phyloP scores from a whole-genome alignment of 345 rosid species.

The Eucalyptus coolabah region DNA sequence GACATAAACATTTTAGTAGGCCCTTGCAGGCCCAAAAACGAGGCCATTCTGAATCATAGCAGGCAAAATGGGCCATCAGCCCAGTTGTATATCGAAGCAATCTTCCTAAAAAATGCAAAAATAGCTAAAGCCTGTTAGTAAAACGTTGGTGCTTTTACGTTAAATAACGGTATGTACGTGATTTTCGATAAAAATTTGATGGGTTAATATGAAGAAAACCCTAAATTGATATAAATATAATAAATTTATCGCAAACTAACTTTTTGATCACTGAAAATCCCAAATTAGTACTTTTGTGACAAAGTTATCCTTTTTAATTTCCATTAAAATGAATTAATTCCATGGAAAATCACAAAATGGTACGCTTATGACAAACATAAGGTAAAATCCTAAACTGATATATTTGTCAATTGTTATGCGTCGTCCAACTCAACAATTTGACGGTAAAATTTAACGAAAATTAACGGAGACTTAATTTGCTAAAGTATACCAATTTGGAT shows the following conservation, averaged over 20 bases:
- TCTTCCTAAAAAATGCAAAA: background rate
- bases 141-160: background rate
- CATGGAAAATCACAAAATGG: too few species aligned
- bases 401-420: fast-evolving
- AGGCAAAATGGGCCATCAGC: background rate
- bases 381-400: too few species aligned
- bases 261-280: too few species aligned
- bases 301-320: too few species aligned
- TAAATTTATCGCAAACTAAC: fast-evolving
- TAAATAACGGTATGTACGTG: background rate
- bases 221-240: too few species aligned
- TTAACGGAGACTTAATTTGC: too few species aligned
- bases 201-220: too few species aligned
- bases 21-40: background rate
- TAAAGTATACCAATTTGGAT: too few species aligned
- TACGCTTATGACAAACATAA: fast-evolving
- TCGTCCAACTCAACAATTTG: fast-evolving
- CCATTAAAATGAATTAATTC: too few species aligned
- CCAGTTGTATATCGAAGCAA: background rate
- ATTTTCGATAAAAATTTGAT: background rate
- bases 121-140: background rate
- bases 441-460: fast-evolving
- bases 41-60: background rate
- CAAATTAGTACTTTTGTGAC: too few species aligned
- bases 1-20: background rate